Evolutionary conservation across 1,284 basidiomycete genomes (phyloP).

Genomic region (Veloboletus limbatus): DNA sequence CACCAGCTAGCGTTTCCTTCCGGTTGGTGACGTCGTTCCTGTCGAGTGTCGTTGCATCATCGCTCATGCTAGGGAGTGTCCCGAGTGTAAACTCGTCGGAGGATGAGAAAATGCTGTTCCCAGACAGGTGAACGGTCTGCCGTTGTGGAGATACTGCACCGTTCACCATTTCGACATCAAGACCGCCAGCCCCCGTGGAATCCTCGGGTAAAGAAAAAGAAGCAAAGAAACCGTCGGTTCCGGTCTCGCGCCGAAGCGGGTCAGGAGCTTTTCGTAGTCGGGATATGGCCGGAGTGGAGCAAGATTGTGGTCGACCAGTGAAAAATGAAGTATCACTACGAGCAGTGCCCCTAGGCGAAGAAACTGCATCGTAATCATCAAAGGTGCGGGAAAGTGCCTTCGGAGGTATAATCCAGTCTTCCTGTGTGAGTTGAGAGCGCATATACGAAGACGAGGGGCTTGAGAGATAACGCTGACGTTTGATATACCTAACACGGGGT

Average conservation of each 20-base stretch:
- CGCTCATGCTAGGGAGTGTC: not conserved
- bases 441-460: constrained; percentile 30
- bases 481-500: constrained; percentile 7
- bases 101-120: constrained; percentile 32
- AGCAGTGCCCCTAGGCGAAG: constrained; percentile 6
- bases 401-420: constrained; percentile 14
- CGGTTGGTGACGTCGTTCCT: not conserved
- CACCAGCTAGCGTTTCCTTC: not conserved
- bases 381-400: constrained; percentile 2
- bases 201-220: not conserved
- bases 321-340: constrained; percentile 18
- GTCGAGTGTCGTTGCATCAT: not conserved
- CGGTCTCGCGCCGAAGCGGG: not conserved
- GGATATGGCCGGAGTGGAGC: constrained; percentile 22
- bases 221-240: not conserved
- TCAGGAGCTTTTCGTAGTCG: constrained; percentile 3
- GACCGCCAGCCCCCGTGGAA: too few relatives aligned
- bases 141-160: constrained; percentile 1
- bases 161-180: constrained; percentile 23
- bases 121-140: constrained; percentile 21
- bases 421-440: constrained; percentile 16
- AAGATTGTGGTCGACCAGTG: constrained; percentile 19
- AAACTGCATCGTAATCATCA: not conserved
- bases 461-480: constrained; percentile 21
- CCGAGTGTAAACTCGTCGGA: constrained; percentile 28